A percentile compares a stretch with the other conserved stretches of the same genome.
phyloP scores from a whole-genome alignment of 179 eudicot genomes.

The Nepenthes alata region DNA sequence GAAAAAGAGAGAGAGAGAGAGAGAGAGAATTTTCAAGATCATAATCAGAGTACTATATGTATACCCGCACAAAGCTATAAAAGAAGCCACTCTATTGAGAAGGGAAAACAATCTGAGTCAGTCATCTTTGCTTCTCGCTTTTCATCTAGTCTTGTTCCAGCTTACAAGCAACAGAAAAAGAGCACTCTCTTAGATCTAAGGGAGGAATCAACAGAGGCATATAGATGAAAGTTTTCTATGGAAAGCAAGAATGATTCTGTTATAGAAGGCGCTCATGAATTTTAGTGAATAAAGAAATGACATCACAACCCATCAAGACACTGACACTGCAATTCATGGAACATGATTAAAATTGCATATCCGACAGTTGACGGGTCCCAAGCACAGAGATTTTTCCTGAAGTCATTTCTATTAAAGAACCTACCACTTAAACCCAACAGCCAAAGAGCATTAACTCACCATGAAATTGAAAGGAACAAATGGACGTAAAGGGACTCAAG shows the following conservation, averaged over 20 bases:
- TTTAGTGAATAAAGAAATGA: too few species aligned
- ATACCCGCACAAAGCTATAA: too few species aligned
- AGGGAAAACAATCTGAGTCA: slow-evolving; percentile 17
- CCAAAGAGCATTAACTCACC: slow-evolving; percentile 34
- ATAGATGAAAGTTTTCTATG: too few species aligned
- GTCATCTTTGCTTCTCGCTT: slow-evolving; percentile 41
- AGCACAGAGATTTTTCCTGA: not conserved
- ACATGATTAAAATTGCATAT: not conserved
- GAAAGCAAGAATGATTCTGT: slow-evolving; percentile 1
- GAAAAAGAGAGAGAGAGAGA: too few species aligned
- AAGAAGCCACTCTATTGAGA: slow-evolving; percentile 1
- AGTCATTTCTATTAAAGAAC: not conserved
- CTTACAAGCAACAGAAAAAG: slow-evolving; percentile 50
- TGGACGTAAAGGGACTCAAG: slow-evolving; percentile 38
- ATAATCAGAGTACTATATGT: not conserved
- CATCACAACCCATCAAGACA: too few species aligned
- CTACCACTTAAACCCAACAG: not conserved
- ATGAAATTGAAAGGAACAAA: slow-evolving; percentile 21
- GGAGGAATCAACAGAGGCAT: too few species aligned
- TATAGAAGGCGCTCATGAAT: too few species aligned
- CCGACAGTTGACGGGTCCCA: too few species aligned
- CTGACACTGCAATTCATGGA: too few species aligned
- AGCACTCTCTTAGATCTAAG: slow-evolving; percentile 26
- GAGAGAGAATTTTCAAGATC: too few species aligned
- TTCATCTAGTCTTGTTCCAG: slow-evolving; percentile 65